Evolutionary conservation across 371 early-diverging fungal genomes (phyloP).

Genomic region (Rhizomucor miehei): DNA sequence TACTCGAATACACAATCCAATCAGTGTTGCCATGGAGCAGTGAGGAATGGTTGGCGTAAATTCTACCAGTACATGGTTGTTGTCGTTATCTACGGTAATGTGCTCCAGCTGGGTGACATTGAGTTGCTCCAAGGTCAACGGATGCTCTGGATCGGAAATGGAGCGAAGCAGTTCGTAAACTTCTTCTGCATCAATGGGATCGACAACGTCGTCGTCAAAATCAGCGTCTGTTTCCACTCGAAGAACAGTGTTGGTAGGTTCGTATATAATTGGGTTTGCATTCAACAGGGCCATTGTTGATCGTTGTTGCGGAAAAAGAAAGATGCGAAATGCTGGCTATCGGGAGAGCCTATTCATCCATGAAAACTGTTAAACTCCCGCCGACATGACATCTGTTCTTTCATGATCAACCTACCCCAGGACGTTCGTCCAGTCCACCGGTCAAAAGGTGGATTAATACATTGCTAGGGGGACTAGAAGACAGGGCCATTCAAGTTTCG

Average conservation of each 20-base stretch:
- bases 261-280: slow-evolving; percentile 84
- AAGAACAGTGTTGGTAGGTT: slow-evolving; percentile 44
- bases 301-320: neutral
- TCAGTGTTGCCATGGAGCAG: slow-evolving; percentile 99
- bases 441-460: too few relatives aligned
- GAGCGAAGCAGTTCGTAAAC: slow-evolving; percentile 93
- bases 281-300: slow-evolving; percentile 58
- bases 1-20: slow-evolving; percentile 97
- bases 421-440: too few relatives aligned
- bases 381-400: too few relatives aligned
- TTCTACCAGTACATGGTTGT: slow-evolving; percentile 67
- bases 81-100: slow-evolving; percentile 72
- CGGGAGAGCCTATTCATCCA: too few relatives aligned
- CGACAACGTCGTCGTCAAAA: slow-evolving; percentile 65
- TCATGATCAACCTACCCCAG: too few relatives aligned
- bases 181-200: slow-evolving; percentile 84
- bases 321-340: neutral
- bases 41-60: slow-evolving; percentile 99
- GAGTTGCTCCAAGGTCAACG: slow-evolving; percentile 93
- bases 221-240: slow-evolving; percentile 58
- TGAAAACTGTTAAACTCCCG: too few relatives aligned
- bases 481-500: too few relatives aligned
- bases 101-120: slow-evolving; percentile 89
- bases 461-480: too few relatives aligned
- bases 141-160: slow-evolving; percentile 99